phyloP scores from a whole-genome alignment of 2,329 filamentous ascomycete species.

The Waltergamsia citrina region DNA sequence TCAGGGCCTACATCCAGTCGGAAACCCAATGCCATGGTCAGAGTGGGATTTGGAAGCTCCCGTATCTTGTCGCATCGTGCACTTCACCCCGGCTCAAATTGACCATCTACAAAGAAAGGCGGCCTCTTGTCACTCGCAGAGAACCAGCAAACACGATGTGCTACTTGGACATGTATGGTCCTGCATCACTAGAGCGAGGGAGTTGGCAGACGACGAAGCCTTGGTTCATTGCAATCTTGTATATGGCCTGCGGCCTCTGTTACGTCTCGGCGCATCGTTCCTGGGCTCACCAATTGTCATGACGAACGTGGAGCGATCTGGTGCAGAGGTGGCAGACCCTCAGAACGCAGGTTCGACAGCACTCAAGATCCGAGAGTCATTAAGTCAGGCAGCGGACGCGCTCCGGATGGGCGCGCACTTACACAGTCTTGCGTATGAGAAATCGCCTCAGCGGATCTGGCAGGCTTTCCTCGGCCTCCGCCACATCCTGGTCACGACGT shows the following conservation, averaged over 20 bases:
- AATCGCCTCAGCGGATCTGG: constrained; percentile 15
- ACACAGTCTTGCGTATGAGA: constrained; percentile 11
- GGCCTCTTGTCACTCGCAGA: neutral
- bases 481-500: constrained; percentile 14
- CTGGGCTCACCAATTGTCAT: constrained; percentile 13
- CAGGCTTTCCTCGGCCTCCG: constrained; percentile 13
- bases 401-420: constrained; percentile 10
- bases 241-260: constrained; percentile 9
- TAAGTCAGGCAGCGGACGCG: constrained; percentile 4
- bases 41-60: constrained; percentile 11
- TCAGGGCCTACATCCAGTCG: constrained; percentile 2
- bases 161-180: constrained; percentile 15
- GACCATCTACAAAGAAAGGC: constrained; percentile 4
- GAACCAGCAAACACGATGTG: constrained; percentile 12
- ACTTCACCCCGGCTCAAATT: constrained; percentile 10
- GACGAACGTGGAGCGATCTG: constrained; percentile 11
- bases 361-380: constrained; percentile 8
- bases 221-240: constrained; percentile 12
- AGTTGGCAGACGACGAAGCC: constrained; percentile 2
- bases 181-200: constrained; percentile 12
- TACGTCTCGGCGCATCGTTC: constrained; percentile 7
- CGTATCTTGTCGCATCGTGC: constrained; percentile 12
- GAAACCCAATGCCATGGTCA: constrained; percentile 12
- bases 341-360: no score
- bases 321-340: neutral